Base-by-base conservation (phyloP, 768 basidiomycete species). In the Tricholoma hemisulphureum region DNA sequence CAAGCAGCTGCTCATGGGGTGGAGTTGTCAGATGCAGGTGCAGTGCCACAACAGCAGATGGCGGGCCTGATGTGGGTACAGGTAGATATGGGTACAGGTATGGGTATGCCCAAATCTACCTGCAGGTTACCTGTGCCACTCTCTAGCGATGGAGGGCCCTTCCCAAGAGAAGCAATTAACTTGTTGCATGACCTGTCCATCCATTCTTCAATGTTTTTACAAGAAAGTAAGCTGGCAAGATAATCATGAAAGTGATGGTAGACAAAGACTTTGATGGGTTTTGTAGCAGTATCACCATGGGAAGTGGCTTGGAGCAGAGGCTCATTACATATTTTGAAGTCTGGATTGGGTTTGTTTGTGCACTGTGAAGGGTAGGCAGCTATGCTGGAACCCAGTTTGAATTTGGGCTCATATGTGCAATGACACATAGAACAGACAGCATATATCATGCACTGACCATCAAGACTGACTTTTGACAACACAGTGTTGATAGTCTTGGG, bases 101-200 rank as follows among this genome's bases (percentile, higher is more conserved):
- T n/a, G n/a, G n/a, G n/a, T n/a, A n/a, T n/a, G n/a, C n/a, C n/a
- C n/a, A n/a, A n/a, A n/a, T n/a, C n/a, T n/a, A n/a, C n/a, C n/a
- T n/a, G n/a, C n/a, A n/a, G n/a, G n/a, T n/a, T n/a, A n/a, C n/a
- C n/a, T n/a, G n/a, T n/a, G n/a, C n/a, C n/a, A n/a, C n/a, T n/a
- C n/a, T n/a, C n/a, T n/a, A n/a, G n/a, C n/a, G n/a, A 50, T 11
- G 23, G 58, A 20, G 31, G 24, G 24, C 34, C 23, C 6, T 20
- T 31, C 20, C 50, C 16, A 11, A 55, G 14, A 10, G 53, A 60
- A 32, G 35, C 50, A 26, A 46, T 34, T 21, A 48, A 16, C 26
- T 52, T 43, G 41, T 62, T 60, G 37, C 60, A 62, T n/a, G 61
- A 28, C 31, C 51, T 10, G 41, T 62, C 60, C 55, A 60, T 60